phyloP scores from a whole-genome alignment of 371 early-diverging fungal species.

The Batrachochytrium dendrobatidis region DNA sequence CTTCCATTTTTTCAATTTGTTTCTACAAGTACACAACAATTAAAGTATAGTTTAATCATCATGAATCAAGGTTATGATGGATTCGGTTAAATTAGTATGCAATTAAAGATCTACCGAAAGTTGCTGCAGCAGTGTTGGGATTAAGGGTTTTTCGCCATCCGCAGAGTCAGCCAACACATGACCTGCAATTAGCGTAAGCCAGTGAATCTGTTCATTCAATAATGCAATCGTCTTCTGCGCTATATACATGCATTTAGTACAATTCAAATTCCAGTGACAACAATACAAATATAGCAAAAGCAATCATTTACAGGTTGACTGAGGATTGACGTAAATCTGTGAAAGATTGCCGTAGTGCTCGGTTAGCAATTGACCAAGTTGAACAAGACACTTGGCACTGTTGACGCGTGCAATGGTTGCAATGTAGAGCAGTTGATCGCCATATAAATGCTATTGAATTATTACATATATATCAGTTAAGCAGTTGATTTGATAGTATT shows the following conservation, averaged over 20 bases:
- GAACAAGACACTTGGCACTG: conserved; percentile 42
- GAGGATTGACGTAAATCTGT: conserved; percentile 7
- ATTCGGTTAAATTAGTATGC: too few species aligned
- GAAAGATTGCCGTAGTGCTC: conserved; percentile 44
- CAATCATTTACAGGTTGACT: too few species aligned
- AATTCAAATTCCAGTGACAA: not conserved
- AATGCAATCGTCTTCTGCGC: conserved; percentile 20
- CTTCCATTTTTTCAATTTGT: conserved; percentile 7
- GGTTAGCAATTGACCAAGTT: conserved; percentile 42
- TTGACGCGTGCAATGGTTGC: conserved; percentile 57
- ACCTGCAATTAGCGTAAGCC: conserved; percentile 62
- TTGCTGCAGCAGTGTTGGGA: conserved; percentile 56
- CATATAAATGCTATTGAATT: conserved; percentile 53
- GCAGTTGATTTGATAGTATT: not conserved
- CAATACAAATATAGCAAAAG: conserved; percentile 1
- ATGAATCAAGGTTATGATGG: too few species aligned
- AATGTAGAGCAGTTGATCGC: conserved; percentile 64
- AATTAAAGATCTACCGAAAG: conserved; percentile 52
- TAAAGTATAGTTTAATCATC: too few species aligned
- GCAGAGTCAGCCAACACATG: conserved; percentile 61
- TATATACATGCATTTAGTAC: not conserved
- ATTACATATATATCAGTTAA: not conserved
- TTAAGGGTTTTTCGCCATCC: conserved; percentile 63
- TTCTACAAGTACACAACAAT: not conserved
- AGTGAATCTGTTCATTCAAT: conserved; percentile 64